phyloP scores from a whole-genome alignment of 2,329 filamentous ascomycete species.

The Didymosphaeria variabile region DNA sequence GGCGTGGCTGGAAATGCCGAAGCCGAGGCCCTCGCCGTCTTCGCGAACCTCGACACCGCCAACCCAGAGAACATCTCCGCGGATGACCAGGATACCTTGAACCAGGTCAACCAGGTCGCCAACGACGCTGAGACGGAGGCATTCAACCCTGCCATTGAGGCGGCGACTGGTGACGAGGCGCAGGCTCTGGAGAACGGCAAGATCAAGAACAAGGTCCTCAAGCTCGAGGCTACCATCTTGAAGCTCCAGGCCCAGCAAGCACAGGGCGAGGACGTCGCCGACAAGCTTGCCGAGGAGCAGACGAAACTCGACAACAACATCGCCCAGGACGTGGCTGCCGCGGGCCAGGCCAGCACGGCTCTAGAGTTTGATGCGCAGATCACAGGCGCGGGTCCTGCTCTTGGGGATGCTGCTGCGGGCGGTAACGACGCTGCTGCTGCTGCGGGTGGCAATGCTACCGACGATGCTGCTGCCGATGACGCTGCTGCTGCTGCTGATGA shows the following conservation, averaged over 20 bases:
- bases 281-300: slow-evolving; percentile 57
- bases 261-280: slow-evolving; percentile 59
- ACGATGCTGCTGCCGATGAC: background rate
- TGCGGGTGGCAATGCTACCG: background rate
- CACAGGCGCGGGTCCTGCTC: slow-evolving; percentile 24
- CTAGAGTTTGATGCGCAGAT: slow-evolving; percentile 41
- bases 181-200: slow-evolving; percentile 63
- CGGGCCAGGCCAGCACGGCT: slow-evolving; percentile 55
- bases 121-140: slow-evolving; percentile 63
- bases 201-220: slow-evolving; percentile 70
- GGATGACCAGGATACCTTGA: slow-evolving; percentile 61
- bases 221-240: slow-evolving; percentile 63
- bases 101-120: slow-evolving; percentile 62
- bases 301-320: slow-evolving; percentile 66
- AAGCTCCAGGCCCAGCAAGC: slow-evolving; percentile 62
- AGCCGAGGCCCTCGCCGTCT: slow-evolving; percentile 63
- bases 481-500: background rate
- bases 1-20: slow-evolving; percentile 64
- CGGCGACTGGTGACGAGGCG: slow-evolving; percentile 55
- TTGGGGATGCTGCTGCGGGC: background rate
- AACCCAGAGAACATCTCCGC: slow-evolving; percentile 59
- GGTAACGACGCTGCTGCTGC: background rate
- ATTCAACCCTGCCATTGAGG: slow-evolving; percentile 64
- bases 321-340: slow-evolving; percentile 56
- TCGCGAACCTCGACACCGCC: slow-evolving; percentile 60